A percentile compares a stretch with the other conserved stretches of the same genome.
phyloP scores from a whole-genome alignment of 1,284 basidiomycete genomes.

The Cutaneotrichosporon spelunceum region DNA sequence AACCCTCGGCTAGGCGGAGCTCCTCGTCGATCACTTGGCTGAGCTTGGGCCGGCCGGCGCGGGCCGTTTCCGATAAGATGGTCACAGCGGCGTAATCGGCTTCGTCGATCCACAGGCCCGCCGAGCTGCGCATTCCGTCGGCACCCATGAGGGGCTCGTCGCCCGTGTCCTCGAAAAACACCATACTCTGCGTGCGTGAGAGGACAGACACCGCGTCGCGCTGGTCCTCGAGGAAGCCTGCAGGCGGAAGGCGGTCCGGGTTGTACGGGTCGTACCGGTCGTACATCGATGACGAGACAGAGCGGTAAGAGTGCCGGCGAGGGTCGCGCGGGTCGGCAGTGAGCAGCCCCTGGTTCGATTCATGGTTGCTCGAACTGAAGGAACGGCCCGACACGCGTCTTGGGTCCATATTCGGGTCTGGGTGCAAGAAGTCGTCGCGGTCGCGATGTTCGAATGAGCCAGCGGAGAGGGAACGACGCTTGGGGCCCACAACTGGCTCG shows the following conservation, averaged over 20 bases:
- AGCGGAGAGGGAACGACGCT: neutral
- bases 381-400: constrained; percentile 6
- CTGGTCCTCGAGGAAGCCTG: constrained; percentile 37
- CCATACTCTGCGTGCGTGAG: constrained; percentile 44
- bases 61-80: constrained; percentile 65
- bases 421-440: neutral
- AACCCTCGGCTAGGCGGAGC: constrained; percentile 59
- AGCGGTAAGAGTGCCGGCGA: constrained; percentile 25
- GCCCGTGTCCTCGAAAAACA: constrained; percentile 36
- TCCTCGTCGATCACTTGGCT: constrained; percentile 66
- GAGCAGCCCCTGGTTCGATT: neutral
- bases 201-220: constrained; percentile 26
- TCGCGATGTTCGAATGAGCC: neutral
- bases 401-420: neutral
- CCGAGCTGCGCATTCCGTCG: neutral
- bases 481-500: neutral
- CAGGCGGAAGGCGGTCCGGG: constrained; percentile 24
- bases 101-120: constrained; percentile 59
- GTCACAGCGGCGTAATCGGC: constrained; percentile 66
- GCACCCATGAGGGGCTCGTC: constrained; percentile 15
- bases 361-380: neutral
- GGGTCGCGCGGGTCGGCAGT: constrained; percentile 1
- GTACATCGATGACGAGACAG: constrained; percentile 35
- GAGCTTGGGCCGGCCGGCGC: constrained; percentile 70
- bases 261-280: constrained; percentile 38